Conservation (phyloP, 83 land plant species). For the Picea abies region DNA sequence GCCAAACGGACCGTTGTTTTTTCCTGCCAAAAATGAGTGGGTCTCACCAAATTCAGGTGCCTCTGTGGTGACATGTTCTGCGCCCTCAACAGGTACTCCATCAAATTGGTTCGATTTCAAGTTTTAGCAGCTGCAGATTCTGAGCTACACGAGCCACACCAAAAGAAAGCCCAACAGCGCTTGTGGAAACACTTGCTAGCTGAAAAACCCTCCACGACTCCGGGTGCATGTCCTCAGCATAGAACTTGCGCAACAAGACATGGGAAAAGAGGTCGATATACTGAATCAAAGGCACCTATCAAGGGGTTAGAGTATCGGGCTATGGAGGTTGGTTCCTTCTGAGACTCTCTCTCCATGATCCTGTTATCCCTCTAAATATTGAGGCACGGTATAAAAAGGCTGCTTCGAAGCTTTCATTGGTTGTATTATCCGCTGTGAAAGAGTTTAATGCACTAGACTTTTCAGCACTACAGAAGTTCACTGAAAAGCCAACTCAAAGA, state of each 20-base stretch:
- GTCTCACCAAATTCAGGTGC: slow-evolving; percentile 32
- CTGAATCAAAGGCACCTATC: too few species aligned
- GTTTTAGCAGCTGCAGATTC: too few species aligned
- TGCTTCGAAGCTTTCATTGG: slow-evolving; percentile 71
- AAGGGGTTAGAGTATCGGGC: slow-evolving; percentile 55
- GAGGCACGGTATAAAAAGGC: slow-evolving; percentile 83
- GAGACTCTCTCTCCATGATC: slow-evolving; percentile 94
- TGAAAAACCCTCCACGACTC: too few species aligned
- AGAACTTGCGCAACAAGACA: too few species aligned
- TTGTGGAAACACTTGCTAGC: too few species aligned
- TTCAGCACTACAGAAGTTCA: too few species aligned
- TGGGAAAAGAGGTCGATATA: too few species aligned
- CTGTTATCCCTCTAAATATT: slow-evolving; percentile 92
- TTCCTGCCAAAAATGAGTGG: slow-evolving; percentile 26
- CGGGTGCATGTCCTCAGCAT: too few species aligned
- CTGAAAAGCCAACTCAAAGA: too few species aligned
- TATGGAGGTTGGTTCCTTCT: slow-evolving; percentile 98
- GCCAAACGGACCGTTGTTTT: slow-evolving; percentile 17
- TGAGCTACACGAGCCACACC: too few species aligned
- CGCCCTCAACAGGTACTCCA: slow-evolving; percentile 28
- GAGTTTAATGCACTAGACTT: slow-evolving; percentile 75
- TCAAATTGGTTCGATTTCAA: background rate
- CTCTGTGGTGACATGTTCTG: slow-evolving; percentile 34
- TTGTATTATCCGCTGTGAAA: slow-evolving; percentile 60
- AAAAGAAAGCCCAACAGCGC: too few species aligned